Conservation (phyloP, 129 eudicot genomes). For the Apium graveolens region DNA sequence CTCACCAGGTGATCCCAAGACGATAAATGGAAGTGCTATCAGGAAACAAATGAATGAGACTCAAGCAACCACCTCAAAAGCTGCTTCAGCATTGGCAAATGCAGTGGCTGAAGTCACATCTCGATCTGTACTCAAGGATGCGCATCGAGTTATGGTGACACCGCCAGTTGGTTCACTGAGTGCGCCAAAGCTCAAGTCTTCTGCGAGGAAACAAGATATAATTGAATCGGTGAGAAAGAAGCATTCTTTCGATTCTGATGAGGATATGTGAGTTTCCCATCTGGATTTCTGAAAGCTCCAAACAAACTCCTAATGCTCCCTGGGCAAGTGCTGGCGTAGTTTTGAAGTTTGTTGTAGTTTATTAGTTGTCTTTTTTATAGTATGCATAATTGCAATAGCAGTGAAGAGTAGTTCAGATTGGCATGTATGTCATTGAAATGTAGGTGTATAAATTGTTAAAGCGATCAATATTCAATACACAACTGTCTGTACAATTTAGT, state of each 20-base stretch:
- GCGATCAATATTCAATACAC: background rate
- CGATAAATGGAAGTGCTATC: slow-evolving; percentile 17
- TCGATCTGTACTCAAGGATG: slow-evolving; percentile 73
- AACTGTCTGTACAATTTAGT: background rate
- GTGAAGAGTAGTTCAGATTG: background rate
- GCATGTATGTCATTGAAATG: background rate
- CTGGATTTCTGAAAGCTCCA: slow-evolving; percentile 2
- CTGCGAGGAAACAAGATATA: slow-evolving; percentile 34
- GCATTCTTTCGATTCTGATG: slow-evolving; percentile 79
- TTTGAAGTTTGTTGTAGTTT: slow-evolving; percentile 2
- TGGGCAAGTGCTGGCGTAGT: slow-evolving; percentile 6
- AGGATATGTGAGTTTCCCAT: slow-evolving; percentile 30
- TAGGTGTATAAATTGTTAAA: background rate
- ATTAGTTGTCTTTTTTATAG: background rate
- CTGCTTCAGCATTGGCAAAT: slow-evolving; percentile 70
- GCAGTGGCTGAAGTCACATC: slow-evolving; percentile 60
- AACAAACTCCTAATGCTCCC: slow-evolving; percentile 8
- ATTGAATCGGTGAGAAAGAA: slow-evolving; percentile 75
- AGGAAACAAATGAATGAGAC: slow-evolving; percentile 19
- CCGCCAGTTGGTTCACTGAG: slow-evolving; percentile 70
- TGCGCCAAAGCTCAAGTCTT: slow-evolving; percentile 61
- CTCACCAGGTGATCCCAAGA: slow-evolving; percentile 29
- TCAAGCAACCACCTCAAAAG: slow-evolving; percentile 31
- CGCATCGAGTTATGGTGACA: slow-evolving; percentile 40
- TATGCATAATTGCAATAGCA: background rate